Base-by-base conservation (phyloP, 371 early-diverging fungal species). In the Parasitella parasitica region DNA sequence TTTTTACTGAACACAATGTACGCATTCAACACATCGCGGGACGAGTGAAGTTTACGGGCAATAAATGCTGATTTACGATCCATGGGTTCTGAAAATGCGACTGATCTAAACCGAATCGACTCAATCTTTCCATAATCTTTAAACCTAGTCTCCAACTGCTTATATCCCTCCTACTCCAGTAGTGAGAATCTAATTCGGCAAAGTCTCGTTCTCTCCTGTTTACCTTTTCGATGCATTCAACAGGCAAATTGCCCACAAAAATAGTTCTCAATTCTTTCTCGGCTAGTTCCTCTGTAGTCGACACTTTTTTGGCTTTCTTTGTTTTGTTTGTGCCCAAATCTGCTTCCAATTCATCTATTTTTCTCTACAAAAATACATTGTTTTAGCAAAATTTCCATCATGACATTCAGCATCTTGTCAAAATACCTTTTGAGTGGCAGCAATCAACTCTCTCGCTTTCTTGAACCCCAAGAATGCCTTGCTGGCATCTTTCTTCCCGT, bases 101-200 rank as follows among this genome's bases (percentile, higher is more conserved):
- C 84, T 3, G 96, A 95, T 48, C 98, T 85, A 77, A 97, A 97
- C 30, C 97, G 89, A 39, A 95, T 85, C 46, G 90, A 89, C 60
- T 94, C 92, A 46, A 97, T 72, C 18, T 77, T 69, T 43, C 98
- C 97, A 75, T 73, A 86, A 34, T 81, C 72, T n/a, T 73, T 56
- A 63, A 97, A 93, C 34, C 86, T 65, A 8, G 68, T 56, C 59
- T 90, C 87, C 13, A 94, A 73, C 36, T 81, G 80, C 63, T 84
- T 89, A 46, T 81, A 71, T 11, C 74, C 78, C 6, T 73, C 82
- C 84, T 87, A 57, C 8, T 34, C 15, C 26, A 27, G 6, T 15
- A 5, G 3, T 24, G 27, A 27, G 26, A 26, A 13, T 13, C 39
- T 38, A 18, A 11, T 16, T 16, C 8, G 11, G 8, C 13, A 24